These are phyloP conservation scores for Austroboletus novae-zelandiae DNA, from an alignment of 1,284 basidiomycete genomes.

Conservation along the genomic window DNA sequence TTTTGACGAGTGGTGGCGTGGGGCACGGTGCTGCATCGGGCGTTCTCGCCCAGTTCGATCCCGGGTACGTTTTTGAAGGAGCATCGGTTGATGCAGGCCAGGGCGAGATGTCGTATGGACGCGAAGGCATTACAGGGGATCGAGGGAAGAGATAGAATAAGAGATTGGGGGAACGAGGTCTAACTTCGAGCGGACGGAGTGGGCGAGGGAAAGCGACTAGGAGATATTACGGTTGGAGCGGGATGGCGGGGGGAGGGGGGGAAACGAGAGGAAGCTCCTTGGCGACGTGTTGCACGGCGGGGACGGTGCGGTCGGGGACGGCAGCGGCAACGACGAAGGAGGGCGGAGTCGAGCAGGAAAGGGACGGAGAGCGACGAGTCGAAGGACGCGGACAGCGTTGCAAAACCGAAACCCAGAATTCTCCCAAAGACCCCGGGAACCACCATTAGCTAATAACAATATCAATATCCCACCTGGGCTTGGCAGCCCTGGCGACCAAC, in stretches of 20 bases:
- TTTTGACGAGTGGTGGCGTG: conserved; percentile 11
- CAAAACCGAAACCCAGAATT: conserved; percentile 35
- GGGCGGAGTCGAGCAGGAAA: conserved; percentile 22
- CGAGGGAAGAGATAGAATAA: conserved; percentile 22
- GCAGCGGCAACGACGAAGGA: conserved; percentile 17
- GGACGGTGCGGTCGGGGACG: conserved; percentile 23
- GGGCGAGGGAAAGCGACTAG: conserved; percentile 6
- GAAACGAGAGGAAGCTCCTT: conserved; percentile 19
- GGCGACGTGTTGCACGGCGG: conserved; percentile 23
- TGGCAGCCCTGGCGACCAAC: too few relatives aligned
- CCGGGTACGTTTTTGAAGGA: conserved; percentile 23
- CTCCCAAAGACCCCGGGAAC: conserved; percentile 33
- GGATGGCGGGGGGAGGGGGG: conserved; percentile 7
- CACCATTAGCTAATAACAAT: conserved; percentile 18
- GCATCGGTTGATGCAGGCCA: conserved; percentile 40
- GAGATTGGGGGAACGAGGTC: conserved; percentile 20
- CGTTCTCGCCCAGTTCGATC: conserved; percentile 25
- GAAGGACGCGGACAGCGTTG: conserved; percentile 32
- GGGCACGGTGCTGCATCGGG: conserved; percentile 12
- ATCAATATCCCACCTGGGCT: too few relatives aligned
- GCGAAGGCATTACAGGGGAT: conserved; percentile 34
- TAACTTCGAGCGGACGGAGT: conserved; percentile 17
- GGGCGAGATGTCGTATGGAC: conserved; percentile 30
- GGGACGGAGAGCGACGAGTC: conserved; percentile 28
- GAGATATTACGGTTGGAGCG: conserved; percentile 20